Evolutionary conservation across 2,329 filamentous ascomycete species (phyloP).

Genomic region (Alternaria atra): DNA sequence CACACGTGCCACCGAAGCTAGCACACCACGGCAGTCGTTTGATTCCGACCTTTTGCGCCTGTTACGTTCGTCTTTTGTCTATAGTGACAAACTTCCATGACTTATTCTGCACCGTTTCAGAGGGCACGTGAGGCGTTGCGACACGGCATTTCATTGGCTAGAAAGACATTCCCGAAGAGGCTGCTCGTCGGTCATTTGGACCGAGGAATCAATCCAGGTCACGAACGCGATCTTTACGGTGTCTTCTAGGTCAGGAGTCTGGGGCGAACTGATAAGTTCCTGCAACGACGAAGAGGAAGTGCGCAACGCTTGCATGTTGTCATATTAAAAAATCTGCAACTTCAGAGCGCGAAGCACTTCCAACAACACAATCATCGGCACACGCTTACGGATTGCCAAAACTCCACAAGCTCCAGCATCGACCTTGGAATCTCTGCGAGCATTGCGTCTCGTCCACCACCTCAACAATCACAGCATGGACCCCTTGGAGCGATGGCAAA

Average conservation of each 20-base stretch:
- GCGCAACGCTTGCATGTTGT: too few relatives aligned
- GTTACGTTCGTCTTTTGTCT: background rate
- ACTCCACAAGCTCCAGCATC: conserved; percentile 13
- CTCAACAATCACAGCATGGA: conserved; percentile 23
- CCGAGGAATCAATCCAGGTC: conserved; percentile 16
- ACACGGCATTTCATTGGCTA: conserved; percentile 14
- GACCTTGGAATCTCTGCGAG: background rate
- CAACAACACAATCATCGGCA: conserved; percentile 6
- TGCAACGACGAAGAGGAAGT: too few relatives aligned
- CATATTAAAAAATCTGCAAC: background rate
- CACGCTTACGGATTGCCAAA: conserved; percentile 11
- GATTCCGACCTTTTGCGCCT: conserved; percentile 1
- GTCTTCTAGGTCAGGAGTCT: background rate
- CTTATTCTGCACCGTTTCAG: background rate
- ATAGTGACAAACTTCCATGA: background rate
- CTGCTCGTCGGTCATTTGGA: conserved; percentile 15
- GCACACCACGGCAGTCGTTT: too few relatives aligned
- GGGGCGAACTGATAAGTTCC: conserved; percentile 1
- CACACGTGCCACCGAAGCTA: conserved; percentile 14
- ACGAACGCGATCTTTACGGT: conserved; percentile 8
- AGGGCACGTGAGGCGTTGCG: conserved; percentile 16
- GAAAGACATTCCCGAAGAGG: conserved; percentile 12
- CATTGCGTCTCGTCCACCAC: conserved; percentile 1
- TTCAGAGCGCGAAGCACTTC: conserved; percentile 1
- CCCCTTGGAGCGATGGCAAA: conserved; percentile 32